These are phyloP conservation scores for Cryphonectria carpinicola DNA, from an alignment of 2,329 filamentous ascomycete genomes.

Conservation along the genomic window DNA sequence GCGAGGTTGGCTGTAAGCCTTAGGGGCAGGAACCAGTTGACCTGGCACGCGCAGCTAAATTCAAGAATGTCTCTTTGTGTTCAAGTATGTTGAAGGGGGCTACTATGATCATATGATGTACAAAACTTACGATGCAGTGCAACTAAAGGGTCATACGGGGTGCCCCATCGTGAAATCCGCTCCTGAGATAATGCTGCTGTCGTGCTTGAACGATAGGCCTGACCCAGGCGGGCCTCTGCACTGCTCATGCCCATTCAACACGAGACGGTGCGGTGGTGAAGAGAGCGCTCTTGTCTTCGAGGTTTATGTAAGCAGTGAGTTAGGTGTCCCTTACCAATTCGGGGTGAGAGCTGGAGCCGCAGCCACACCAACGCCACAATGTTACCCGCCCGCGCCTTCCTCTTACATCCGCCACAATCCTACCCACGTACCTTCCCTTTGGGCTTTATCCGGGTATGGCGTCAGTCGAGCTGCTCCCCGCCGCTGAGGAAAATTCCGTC, in stretches of 20 bases:
- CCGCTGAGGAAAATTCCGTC: not conserved
- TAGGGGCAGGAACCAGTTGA: not conserved
- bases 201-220: not conserved
- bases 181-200: not conserved
- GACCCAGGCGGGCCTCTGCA: not conserved
- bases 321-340: not conserved
- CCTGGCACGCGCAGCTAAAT: not conserved
- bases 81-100: not conserved
- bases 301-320: not conserved
- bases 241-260: not conserved
- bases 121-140: not conserved
- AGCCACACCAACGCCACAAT: slow-evolving; percentile 2
- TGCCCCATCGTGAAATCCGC: not conserved
- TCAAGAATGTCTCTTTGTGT: not conserved
- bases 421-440: not conserved
- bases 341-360: not conserved
- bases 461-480: not conserved
- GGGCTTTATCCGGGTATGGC: not conserved
- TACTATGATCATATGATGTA: not conserved
- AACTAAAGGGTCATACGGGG: not conserved
- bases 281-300: not conserved
- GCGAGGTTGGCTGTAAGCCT: not conserved
- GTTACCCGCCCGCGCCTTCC: not conserved
- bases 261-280: not conserved
- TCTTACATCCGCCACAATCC: not conserved